Evolutionary conservation across 202 grass and related monocot genomes (phyloP).

Genomic region (Elaeis oleifera): DNA sequence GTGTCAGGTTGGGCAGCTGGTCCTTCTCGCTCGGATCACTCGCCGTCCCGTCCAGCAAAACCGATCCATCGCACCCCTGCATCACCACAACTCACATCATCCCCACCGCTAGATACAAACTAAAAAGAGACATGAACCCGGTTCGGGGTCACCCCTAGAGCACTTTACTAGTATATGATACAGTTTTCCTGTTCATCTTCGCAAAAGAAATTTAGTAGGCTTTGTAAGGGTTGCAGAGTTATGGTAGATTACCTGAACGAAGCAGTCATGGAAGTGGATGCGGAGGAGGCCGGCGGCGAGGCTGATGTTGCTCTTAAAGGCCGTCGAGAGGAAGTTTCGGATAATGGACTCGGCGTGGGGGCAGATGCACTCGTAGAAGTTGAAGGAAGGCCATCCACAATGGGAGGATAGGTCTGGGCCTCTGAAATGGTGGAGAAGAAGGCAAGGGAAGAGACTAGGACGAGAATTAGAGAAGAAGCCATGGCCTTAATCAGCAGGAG

Average conservation of each 20-base stretch:
- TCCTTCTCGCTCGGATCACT: constrained; percentile 8
- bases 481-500: neutral
- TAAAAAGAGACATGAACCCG: too few relatives aligned
- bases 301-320: neutral
- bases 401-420: constrained; percentile 1
- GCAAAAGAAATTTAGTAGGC: too few relatives aligned
- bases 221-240: too few relatives aligned
- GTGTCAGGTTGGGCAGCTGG: constrained; percentile 2
- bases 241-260: too few relatives aligned
- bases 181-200: too few relatives aligned
- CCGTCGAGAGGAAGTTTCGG: too few relatives aligned
- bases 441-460: neutral
- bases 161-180: too few relatives aligned
- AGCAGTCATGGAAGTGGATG: constrained; percentile 7
- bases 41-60: constrained; percentile 2
- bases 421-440: neutral
- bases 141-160: too few relatives aligned
- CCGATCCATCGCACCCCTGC: constrained; percentile 8
- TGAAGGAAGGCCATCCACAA: constrained; percentile 2
- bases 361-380: constrained; percentile 4
- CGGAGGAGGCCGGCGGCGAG: constrained; percentile 13
- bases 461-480: neutral
- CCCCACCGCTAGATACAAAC: too few relatives aligned
- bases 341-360: neutral
- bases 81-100: too few relatives aligned